A percentile compares a stretch with the other conserved stretches of the same genome.
Evolutionary conservation across 768 basidiomycete species (phyloP).

Genomic region (Tylopilus vinaceipallidus): DNA sequence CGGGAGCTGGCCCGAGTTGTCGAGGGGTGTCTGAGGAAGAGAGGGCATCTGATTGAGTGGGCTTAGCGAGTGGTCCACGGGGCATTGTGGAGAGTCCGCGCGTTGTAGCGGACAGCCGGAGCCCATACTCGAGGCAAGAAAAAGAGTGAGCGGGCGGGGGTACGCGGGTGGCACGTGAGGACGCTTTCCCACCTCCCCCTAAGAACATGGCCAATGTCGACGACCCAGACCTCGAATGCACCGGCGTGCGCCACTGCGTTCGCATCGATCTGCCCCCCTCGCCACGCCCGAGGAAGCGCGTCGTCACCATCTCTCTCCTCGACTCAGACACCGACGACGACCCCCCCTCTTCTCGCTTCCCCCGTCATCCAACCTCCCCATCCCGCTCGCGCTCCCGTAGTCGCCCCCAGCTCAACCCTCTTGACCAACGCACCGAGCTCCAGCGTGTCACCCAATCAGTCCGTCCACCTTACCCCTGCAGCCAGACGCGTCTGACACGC

Average conservation of each 20-base stretch:
- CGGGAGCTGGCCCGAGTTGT: slow-evolving; percentile 62
- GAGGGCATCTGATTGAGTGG: slow-evolving; percentile 84
- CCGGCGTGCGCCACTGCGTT: slow-evolving; percentile 15
- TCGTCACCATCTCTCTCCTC: slow-evolving; percentile 11
- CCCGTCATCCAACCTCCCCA: too few species aligned
- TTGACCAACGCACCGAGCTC: slow-evolving; percentile 17
- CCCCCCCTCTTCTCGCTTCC: slow-evolving; percentile 1
- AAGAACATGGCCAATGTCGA: slow-evolving; percentile 29
- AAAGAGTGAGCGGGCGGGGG: too few species aligned
- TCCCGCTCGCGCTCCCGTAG: too few species aligned
- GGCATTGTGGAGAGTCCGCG: slow-evolving; percentile 45
- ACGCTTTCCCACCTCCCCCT: too few species aligned
- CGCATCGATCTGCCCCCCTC: slow-evolving; percentile 16
- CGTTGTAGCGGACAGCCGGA: slow-evolving; percentile 47
- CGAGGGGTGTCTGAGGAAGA: slow-evolving; percentile 64
- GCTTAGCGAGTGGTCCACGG: slow-evolving; percentile 67
- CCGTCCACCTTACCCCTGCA: not conserved
- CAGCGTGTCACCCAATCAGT: slow-evolving; percentile 26
- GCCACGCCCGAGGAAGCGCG: slow-evolving; percentile 13
- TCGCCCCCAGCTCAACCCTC: too few species aligned
- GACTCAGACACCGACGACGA: slow-evolving; percentile 17
- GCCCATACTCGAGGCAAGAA: too few species aligned
- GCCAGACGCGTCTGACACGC: slow-evolving; percentile 6
- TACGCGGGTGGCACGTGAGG: too few species aligned
- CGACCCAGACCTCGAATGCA: slow-evolving; percentile 20